A percentile compares a stretch with the other conserved stretches of the same genome.
phyloP scores from a whole-genome alignment of 1,284 basidiomycete genomes.

The Ustilago cynodontis region DNA sequence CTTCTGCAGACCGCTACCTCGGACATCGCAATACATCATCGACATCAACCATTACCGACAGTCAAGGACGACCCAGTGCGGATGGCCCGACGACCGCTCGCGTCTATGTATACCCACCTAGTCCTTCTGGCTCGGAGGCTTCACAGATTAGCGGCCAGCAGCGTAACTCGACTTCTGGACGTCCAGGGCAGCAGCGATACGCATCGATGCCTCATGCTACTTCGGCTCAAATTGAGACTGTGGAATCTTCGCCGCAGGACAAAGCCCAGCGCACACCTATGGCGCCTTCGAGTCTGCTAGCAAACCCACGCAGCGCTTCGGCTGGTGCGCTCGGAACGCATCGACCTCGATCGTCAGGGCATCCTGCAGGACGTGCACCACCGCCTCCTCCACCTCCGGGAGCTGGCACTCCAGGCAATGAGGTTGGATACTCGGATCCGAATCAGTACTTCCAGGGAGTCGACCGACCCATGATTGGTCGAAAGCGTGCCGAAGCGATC shows the following conservation, averaged over 20 bases:
- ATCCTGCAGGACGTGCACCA: conserved; percentile 57
- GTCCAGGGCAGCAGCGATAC: conserved; percentile 23
- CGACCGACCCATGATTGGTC: conserved; percentile 50
- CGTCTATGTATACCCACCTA: conserved; percentile 63
- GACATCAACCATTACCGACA: conserved; percentile 32
- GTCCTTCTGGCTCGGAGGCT: conserved; percentile 52
- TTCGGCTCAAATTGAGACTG: conserved; percentile 40
- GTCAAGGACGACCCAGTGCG: not conserved
- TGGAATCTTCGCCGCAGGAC: conserved; percentile 11
- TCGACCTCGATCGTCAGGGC: conserved; percentile 38
- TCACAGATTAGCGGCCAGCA: conserved; percentile 14
- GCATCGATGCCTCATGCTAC: conserved; percentile 32
- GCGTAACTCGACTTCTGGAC: not conserved
- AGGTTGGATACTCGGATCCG: conserved; percentile 50
- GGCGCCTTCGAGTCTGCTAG: conserved; percentile 50
- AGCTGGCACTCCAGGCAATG: conserved; percentile 6
- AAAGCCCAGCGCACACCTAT: conserved; percentile 29
- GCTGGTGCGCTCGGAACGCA: conserved; percentile 21
- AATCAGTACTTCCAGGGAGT: conserved; percentile 47
- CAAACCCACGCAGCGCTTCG: conserved; percentile 32
- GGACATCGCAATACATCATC: conserved; percentile 43
- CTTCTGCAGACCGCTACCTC: conserved; percentile 34
- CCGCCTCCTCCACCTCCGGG: conserved; percentile 51
- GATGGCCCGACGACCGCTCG: conserved; percentile 46
- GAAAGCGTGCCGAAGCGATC: conserved; percentile 56